Evolutionary conservation across 2,329 filamentous ascomycete species (phyloP), one percentile per base, ranked within the genome.

Genomic region (Beauveria australis): DNA sequence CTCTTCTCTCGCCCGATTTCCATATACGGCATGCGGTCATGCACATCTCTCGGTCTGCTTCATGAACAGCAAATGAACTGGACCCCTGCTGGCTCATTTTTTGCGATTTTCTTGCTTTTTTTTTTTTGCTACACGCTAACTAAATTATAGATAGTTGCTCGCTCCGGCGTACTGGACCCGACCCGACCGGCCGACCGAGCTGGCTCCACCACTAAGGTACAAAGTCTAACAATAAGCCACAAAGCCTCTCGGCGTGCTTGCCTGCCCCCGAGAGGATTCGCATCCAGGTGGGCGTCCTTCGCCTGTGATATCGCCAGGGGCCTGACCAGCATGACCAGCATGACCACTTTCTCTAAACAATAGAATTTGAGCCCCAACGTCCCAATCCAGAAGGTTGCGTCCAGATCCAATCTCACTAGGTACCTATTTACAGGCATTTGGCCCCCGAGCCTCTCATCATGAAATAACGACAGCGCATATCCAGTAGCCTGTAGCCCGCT

Each of bases 401-500:
- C 16, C 22, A 56, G 55, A 58, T 58, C 33, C 30, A 58, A 58
- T 51, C 55, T 51, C 33, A 58, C 54, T n/a, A 28, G 26, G 26
- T 28, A 33, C 30, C 30, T 12, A 9, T 14, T n/a, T 14, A 40
- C 52, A 44, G 52, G 44, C 52, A 28, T 26, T 44, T 26, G 16
- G 52, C 14, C 54, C 44, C 7, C 9, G 53, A n/a, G 33, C 46
- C 46, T 51, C 46, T n/a, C 37, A 19, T 47, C 43, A 28, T 47
- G 14, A 56, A 37, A 40, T 49, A 46, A 18, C 33, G 46, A 33
- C 55, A 58, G 55, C 55, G 41, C 44, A 14, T 51, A 58, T 58
- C 37, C 19, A 58, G 55, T 18, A 58, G 55, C n/a, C n/a, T n/a
- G n/a, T n/a, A n/a, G n/a, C n/a, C n/a, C 47, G 55, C 47, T 51